phyloP scores from a whole-genome alignment of 495 filamentous ascomycete species.

The Platismatia glauca region DNA sequence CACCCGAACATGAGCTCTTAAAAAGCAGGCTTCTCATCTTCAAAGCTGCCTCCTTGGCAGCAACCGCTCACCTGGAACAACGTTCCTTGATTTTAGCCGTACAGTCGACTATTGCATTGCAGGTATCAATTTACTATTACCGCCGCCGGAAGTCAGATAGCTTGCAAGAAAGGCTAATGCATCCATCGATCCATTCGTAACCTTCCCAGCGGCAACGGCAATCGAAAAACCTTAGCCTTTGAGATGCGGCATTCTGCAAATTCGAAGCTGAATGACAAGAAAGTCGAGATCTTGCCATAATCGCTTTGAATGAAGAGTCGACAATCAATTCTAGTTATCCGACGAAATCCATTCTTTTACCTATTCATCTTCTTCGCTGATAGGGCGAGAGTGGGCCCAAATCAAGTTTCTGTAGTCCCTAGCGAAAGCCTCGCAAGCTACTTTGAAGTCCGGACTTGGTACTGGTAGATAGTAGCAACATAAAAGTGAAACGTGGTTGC shows the following conservation, averaged over 20 bases:
- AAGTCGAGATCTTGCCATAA: too few relatives aligned
- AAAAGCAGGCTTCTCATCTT: neutral
- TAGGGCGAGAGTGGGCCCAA: neutral
- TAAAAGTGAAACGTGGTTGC: neutral
- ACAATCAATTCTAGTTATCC: too few relatives aligned
- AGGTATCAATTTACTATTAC: neutral
- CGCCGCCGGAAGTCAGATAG: neutral
- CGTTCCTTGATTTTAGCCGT: neutral
- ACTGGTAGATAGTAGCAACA: neutral
- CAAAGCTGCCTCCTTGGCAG: neutral
- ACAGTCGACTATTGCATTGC: neutral
- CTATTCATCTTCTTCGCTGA: neutral
- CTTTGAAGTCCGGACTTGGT: neutral
- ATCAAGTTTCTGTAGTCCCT: neutral
- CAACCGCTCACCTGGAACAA: neutral
- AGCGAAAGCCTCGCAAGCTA: neutral
- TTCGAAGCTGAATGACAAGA: neutral
- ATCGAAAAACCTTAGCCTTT: neutral
- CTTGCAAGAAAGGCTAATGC: constrained; percentile 1
- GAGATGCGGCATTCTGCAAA: neutral
- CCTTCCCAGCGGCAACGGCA: neutral
- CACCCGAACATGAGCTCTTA: neutral
- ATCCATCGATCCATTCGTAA: too few relatives aligned
- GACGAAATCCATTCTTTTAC: neutral
- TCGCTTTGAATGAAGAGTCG: too few relatives aligned